Evolutionary conservation across 495 filamentous ascomycete species (phyloP), one percentile per base, ranked within the genome.

Genomic region (Cercophora newfieldiana): DNA sequence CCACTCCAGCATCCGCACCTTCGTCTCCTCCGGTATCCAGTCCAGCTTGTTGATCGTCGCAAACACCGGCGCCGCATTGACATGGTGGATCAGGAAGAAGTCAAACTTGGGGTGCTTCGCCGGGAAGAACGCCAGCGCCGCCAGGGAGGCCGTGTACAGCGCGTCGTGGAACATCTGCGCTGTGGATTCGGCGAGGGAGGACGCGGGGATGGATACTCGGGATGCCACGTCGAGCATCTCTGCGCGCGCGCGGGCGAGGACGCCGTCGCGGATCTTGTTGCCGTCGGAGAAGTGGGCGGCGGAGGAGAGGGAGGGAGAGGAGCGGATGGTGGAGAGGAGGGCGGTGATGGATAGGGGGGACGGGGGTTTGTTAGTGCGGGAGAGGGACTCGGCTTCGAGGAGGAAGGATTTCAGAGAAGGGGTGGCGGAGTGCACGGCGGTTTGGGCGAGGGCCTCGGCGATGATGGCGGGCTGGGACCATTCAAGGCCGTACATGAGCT

Each of bases 401-500:
- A 95, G 76, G 59, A 86, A 83, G 76, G 0, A 89, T 72, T 72
- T 82, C 83, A 47, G 80, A 71, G n/a, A n/a, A n/a, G 0, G 79
- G 76, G 6, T 14, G 0, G 22, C 44, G 1, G 55, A 33, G 68
- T 91, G 88, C 7, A 90, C 83, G 3, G 89, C 86, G 8, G 90
- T 79, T 79, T 94, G 87, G 2, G 94, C 91, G 6, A 96, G 82
- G 2, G 79, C 93, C 82, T 95, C 88, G 1, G 92, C 90, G 19
- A 96, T 81, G 48, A 97, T 87, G 44, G 90, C 91, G 3, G 90
- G 91, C 71, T 94, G 90, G 1, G 83, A 68, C 78, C 91, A 96
- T 68, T 96, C 91, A 19, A 97, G 68, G 1, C 89, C 92, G 71
- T 91, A 95, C 47, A 92, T 91, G 12, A 96, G 82, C 68, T 96